Evolutionary conservation across 2,329 filamentous ascomycete genomes (phyloP), one percentile per base, ranked within the genome.

Genomic region (Calonectria hongkongensis): DNA sequence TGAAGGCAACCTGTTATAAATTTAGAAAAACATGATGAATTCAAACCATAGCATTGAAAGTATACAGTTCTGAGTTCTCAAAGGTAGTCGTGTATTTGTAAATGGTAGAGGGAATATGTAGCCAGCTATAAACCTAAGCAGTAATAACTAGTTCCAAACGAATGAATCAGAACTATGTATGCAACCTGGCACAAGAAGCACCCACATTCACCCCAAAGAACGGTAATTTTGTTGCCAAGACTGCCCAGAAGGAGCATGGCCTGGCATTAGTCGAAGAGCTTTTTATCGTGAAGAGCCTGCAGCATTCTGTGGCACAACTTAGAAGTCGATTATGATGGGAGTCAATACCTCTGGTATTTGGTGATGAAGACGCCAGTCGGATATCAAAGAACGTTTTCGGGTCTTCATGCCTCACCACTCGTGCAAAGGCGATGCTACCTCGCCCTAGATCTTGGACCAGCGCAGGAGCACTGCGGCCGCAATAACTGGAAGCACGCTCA

Each of bases 401-500:
- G 30, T 5, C 30, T 33, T 36, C 7, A 36, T 3, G 3, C 33
- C 8, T 36, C 7, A 13, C 10, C 33, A 36, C 33, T 36, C 7
- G 33, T 12, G 10, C 33, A 9, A 33, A 33, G 3, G 8, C 12
- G 10, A 12, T 36, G 33, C 3, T 36, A 1, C 3, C 33, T 36
- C 7, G 10, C 8, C 9, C 27, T 77, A 80, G 33, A 80, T 68
- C 63, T 78, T 77, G 2, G 79, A 74, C 79, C 79, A 80, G 15
- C 78, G 79, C 36, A 80, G 64, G 36, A 80, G 74, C 13, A 80
- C 71, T 3, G 79, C 79, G 0, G 79, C 79, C 64, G 74, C 64
- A 76, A 95, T 88, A 3, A 95, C 93, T 0, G 94, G 94, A 79
- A 94, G 70, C 0, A 96, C 92, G 78, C 94, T 95, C 0, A 94